A percentile compares a stretch with the other conserved stretches of the same genome.
Evolutionary conservation across 2,329 filamentous ascomycete species (phyloP).

Genomic region (Botryotinia calthae): DNA sequence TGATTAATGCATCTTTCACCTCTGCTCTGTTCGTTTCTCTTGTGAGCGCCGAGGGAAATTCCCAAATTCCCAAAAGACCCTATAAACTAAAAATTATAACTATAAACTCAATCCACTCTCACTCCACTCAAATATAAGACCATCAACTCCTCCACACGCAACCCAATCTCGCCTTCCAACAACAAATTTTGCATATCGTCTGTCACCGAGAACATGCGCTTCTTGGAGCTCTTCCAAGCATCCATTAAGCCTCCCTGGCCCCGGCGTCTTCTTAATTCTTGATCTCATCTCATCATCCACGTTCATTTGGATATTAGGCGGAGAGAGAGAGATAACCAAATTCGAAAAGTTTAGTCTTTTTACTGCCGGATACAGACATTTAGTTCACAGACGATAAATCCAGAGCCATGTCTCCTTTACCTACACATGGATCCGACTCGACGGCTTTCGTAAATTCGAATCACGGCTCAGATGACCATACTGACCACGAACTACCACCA

Average conservation of each 20-base stretch:
- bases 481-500: conserved; percentile 35
- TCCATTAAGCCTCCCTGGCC: conserved; percentile 30
- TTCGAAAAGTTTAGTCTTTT: neutral
- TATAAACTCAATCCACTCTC: conserved; percentile 17
- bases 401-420: conserved; percentile 8
- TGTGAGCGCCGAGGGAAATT: neutral
- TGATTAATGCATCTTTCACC: neutral
- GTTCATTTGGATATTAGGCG: conserved; percentile 12
- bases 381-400: neutral
- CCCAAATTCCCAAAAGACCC: neutral
- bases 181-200: conserved; percentile 24
- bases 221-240: conserved; percentile 25
- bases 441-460: conserved; percentile 28
- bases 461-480: conserved; percentile 36
- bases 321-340: neutral
- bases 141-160: conserved; percentile 16
- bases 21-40: conserved; percentile 2
- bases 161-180: conserved; percentile 21
- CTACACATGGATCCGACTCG: neutral
- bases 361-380: neutral
- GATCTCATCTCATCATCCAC: conserved; percentile 1
- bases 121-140: conserved; percentile 22
- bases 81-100: neutral
- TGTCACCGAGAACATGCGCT: conserved; percentile 36
- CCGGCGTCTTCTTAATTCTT: conserved; percentile 26